Percentiles rank a stretch among this genome's conserved stretches.
These are phyloP conservation scores for Nakaseomyces sp. DNA, from an alignment of 1,139 yeast species.

Conservation along the genomic window DNA sequence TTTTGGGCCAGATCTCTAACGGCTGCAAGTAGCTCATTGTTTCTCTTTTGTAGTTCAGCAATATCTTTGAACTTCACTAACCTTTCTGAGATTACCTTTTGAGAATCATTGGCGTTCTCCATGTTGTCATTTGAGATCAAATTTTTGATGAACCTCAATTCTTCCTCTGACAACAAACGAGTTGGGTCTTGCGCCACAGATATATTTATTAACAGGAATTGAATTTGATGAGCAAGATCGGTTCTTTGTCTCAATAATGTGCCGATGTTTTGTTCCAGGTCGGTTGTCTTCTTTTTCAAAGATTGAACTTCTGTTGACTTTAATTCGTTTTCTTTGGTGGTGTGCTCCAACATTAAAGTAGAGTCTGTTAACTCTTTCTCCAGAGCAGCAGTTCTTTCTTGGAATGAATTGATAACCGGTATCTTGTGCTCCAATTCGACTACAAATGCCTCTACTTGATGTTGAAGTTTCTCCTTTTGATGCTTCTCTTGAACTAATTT, in stretches of 20 bases:
- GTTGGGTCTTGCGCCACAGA: slow-evolving; percentile 37
- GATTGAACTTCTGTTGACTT: slow-evolving; percentile 23
- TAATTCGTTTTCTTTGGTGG: slow-evolving; percentile 34
- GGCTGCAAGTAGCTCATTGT: slow-evolving; percentile 57
- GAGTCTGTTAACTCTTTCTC: slow-evolving; percentile 44
- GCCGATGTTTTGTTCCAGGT: slow-evolving; percentile 34
- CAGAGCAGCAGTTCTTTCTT: slow-evolving; percentile 40
- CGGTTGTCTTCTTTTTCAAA: slow-evolving; percentile 32
- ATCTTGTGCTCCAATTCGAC: slow-evolving; percentile 71
- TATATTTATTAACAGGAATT: slow-evolving; percentile 60
- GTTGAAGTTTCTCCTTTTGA: slow-evolving; percentile 61
- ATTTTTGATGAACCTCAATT: slow-evolving; percentile 40
- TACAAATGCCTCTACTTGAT: slow-evolving; percentile 62
- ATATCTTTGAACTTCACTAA: slow-evolving; percentile 61
- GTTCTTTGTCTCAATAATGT: slow-evolving; percentile 48
- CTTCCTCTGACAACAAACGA: slow-evolving; percentile 32
- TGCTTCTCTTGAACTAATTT: slow-evolving; percentile 62
- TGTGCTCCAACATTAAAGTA: slow-evolving; percentile 40
- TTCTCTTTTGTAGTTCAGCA: slow-evolving; percentile 61
- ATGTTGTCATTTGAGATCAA: slow-evolving; percentile 27
- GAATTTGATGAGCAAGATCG: slow-evolving; percentile 77
- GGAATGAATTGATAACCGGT: slow-evolving; percentile 68
- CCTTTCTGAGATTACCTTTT: slow-evolving; percentile 59
- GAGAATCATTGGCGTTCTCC: slow-evolving; percentile 47
- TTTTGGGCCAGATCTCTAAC: slow-evolving; percentile 62